These are phyloP conservation scores for Porphyrellus cyaneotinctus DNA, from an alignment of 768 basidiomycete genomes.

Conservation along the genomic window DNA sequence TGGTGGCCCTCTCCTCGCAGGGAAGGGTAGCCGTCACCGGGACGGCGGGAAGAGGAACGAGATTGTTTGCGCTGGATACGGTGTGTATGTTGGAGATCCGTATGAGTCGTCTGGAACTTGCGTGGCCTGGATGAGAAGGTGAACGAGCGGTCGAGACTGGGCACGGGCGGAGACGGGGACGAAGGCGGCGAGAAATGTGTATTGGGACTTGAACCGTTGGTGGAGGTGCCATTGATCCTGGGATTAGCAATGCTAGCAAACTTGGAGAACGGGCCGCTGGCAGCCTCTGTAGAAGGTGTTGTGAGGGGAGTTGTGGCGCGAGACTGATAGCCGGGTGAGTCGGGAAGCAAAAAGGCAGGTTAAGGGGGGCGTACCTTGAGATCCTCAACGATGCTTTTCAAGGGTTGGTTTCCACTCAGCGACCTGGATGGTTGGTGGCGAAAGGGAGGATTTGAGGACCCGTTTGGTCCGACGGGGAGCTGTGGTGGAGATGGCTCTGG, in stretches of 20 bases:
- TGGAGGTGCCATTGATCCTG: constrained; percentile 9
- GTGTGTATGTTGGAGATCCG: constrained; percentile 33
- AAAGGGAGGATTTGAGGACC: constrained; percentile 8
- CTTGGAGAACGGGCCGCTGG: constrained; percentile 61
- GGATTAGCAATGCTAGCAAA: constrained; percentile 35
- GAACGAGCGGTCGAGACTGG: constrained; percentile 26
- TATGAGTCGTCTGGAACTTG: constrained; percentile 50
- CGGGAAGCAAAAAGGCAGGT: neutral
- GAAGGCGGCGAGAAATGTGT: neutral
- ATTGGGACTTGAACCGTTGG: constrained; percentile 6
- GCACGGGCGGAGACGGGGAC: neutral
- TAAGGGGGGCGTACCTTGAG: constrained; percentile 46
- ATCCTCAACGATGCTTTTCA: constrained; percentile 78
- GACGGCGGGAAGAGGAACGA: constrained; percentile 51
- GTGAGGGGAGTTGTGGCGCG: constrained; percentile 42
- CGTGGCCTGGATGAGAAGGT: constrained; percentile 29
- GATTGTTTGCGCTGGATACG: constrained; percentile 49
- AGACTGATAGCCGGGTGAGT: constrained; percentile 18
- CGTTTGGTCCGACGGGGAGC: neutral
- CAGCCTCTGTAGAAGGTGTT: constrained; percentile 42
- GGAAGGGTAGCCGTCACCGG: constrained; percentile 32
- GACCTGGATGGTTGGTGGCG: constrained; percentile 20
- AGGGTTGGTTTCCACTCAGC: constrained; percentile 29
- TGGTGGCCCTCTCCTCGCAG: constrained; percentile 19
- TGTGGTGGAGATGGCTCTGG: constrained; percentile 7